A percentile compares a stretch with the other conserved stretches of the same genome.
phyloP scores from a whole-genome alignment of 257 asterid species.

The Cordia subcordata region DNA sequence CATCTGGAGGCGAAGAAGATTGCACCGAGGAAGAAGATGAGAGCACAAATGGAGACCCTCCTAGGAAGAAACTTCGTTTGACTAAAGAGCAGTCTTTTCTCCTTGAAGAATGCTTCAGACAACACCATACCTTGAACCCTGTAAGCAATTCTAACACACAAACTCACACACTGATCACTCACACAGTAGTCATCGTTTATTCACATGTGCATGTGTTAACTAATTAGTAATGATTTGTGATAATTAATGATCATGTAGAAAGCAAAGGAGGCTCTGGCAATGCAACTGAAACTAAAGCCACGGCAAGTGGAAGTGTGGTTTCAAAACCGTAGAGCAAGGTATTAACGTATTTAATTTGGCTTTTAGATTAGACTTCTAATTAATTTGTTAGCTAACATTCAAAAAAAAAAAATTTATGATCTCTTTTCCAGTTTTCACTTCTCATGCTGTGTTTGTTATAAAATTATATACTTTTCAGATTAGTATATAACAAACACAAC shows the following conservation, averaged over 20 bases:
- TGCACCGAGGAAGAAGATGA: conserved; percentile 49
- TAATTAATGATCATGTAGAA: conserved; percentile 40
- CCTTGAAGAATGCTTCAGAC: conserved; percentile 73
- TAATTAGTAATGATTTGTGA: no score
- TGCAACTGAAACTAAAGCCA: conserved; percentile 50
- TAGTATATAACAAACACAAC: no score
- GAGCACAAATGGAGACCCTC: conserved; percentile 41
- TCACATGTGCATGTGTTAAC: background rate
- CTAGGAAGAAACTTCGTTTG: conserved; percentile 70
- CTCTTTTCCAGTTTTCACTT: no score
- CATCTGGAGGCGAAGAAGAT: conserved; percentile 40
- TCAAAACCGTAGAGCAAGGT: conserved; percentile 97
- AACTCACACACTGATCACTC: background rate
- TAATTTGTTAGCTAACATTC: background rate
- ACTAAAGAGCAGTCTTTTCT: conserved; percentile 67
- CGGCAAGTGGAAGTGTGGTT: conserved; percentile 95
- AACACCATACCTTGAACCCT: conserved; percentile 62
- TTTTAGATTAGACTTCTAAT: background rate
- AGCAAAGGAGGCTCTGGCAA: conserved; percentile 70
- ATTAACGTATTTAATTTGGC: background rate
- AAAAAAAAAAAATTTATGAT: no score
- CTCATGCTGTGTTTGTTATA: no score
- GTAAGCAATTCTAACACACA: conserved; percentile 25
- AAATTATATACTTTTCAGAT: no score
- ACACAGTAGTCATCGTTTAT: background rate